phyloP scores from a whole-genome alignment of 2,329 filamentous ascomycete genomes.

The Periconia digitata region DNA sequence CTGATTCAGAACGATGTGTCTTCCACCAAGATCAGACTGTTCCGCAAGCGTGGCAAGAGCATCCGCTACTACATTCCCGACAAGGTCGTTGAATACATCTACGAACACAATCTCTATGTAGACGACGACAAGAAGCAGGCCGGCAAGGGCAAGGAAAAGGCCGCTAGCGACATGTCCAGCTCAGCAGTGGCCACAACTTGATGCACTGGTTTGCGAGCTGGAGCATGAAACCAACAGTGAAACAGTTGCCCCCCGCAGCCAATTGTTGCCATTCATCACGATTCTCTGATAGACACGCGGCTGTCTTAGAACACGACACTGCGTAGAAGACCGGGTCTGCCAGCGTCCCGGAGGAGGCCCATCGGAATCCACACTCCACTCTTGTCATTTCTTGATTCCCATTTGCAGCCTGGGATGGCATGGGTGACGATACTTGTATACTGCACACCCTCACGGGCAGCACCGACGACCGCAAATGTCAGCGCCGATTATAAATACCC shows the following conservation, averaged over 20 bases:
- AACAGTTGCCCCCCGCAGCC: background rate
- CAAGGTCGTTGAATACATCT: constrained; percentile 43
- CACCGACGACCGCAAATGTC: constrained; percentile 1
- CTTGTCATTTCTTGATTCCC: background rate
- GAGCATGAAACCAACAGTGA: background rate
- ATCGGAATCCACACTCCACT: background rate
- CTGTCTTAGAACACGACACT: background rate
- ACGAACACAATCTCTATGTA: constrained; percentile 42
- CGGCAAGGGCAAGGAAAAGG: constrained; percentile 38
- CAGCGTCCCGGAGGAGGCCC: background rate
- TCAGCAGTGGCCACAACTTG: constrained; percentile 16
- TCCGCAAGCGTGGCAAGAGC: constrained; percentile 51
- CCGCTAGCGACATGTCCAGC: constrained; percentile 18
- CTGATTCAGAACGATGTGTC: constrained; percentile 85
- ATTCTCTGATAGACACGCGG: background rate
- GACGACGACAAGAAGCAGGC: constrained; percentile 41
- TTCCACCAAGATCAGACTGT: constrained; percentile 78
- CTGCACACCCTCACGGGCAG: constrained; percentile 24
- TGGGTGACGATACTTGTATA: background rate
- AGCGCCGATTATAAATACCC: constrained; percentile 5
- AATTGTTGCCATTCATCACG: background rate
- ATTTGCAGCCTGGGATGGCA: background rate
- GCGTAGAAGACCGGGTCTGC: no score
- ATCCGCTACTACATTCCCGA: constrained; percentile 47
- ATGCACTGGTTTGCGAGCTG: background rate